Percentiles rank a stretch among this genome's conserved stretches.
Evolutionary conservation across 2,329 filamentous ascomycete species (phyloP).

Genomic region (Trichophyton verrucosum): DNA sequence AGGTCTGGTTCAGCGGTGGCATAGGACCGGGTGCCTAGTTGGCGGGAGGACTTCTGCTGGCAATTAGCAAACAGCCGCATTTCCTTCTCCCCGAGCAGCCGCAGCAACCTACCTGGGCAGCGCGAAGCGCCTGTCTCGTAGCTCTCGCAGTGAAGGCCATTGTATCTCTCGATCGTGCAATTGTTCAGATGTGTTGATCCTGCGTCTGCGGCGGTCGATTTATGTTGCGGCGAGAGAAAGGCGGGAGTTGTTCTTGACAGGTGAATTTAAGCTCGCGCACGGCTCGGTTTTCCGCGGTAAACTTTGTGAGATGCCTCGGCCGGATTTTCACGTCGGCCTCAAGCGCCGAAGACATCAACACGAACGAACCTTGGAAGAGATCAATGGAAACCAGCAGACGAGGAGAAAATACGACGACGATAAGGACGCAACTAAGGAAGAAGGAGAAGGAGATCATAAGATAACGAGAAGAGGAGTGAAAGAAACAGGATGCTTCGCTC

Average conservation of each 20-base stretch:
- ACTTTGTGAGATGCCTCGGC: not conserved
- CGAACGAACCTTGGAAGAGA: not conserved
- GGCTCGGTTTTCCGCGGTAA: constrained; percentile 4
- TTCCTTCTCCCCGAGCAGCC: not conserved
- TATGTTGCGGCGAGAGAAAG: not conserved
- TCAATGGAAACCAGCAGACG: not conserved
- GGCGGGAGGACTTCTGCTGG: constrained; percentile 12
- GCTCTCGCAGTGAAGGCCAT: constrained; percentile 29
- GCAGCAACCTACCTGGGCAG: constrained; percentile 24
- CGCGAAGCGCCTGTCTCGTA: constrained; percentile 26
- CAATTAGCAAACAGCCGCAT: constrained; percentile 4
- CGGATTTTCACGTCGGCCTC: not conserved
- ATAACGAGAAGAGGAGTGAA: not conserved
- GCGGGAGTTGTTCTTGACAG: not conserved
- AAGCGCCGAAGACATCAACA: not conserved
- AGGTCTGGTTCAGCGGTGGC: constrained; percentile 72
- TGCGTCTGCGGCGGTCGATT: too few relatives aligned
- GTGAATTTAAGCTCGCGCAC: constrained; percentile 1
- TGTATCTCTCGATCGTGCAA: not conserved
- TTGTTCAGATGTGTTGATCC: too few relatives aligned
- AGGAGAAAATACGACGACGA: not conserved
- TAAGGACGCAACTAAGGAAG: not conserved
- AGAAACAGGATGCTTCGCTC: constrained; percentile 24
- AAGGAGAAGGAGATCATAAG: not conserved
- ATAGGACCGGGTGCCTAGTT: constrained; percentile 22